These are phyloP conservation scores for Fraxinus platypoda DNA, from an alignment of 305 asterid species.

Conservation along the genomic window DNA sequence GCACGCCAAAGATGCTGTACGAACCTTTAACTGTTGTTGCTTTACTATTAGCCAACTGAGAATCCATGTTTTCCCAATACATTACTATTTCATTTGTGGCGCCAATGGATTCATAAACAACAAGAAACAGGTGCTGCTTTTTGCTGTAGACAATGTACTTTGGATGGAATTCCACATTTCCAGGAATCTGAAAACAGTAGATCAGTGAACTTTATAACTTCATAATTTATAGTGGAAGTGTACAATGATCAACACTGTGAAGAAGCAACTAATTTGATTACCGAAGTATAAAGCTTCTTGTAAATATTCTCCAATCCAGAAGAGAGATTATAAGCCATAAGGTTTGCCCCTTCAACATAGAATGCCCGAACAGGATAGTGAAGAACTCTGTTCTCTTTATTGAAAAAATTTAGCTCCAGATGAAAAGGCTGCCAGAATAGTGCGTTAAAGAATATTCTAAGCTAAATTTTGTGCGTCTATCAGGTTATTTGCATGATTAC, in stretches of 20 bases:
- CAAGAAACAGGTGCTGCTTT: constrained; percentile 89
- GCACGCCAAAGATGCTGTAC: constrained; percentile 21
- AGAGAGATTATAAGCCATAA: constrained; percentile 90
- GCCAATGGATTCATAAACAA: constrained; percentile 73
- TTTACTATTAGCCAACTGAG: constrained; percentile 83
- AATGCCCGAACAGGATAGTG: constrained; percentile 97
- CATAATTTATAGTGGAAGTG: constrained; percentile 22
- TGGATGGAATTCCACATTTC: constrained; percentile 80
- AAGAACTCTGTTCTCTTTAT: constrained; percentile 84
- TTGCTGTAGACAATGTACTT: constrained; percentile 70
- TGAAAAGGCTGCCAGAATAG: constrained; percentile 79
- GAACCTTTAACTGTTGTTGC: constrained; percentile 77
- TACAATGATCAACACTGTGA: constrained; percentile 23
- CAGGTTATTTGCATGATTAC: constrained; percentile 38
- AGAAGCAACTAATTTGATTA: constrained; percentile 36
- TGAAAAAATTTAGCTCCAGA: constrained; percentile 94
- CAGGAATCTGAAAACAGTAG: constrained; percentile 71
- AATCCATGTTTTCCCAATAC: constrained; percentile 96
- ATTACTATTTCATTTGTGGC: constrained; percentile 76
- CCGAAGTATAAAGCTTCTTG: constrained; percentile 90
- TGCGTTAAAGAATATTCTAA: constrained; percentile 30
- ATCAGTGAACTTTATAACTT: constrained; percentile 26
- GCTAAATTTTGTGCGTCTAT: constrained; percentile 10
- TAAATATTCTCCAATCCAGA: constrained; percentile 87
- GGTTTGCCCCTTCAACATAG: constrained; percentile 86